Evolutionary conservation across 2,329 filamentous ascomycete genomes (phyloP), one percentile per base, ranked within the genome.

Genomic region (Penicillium sp.): DNA sequence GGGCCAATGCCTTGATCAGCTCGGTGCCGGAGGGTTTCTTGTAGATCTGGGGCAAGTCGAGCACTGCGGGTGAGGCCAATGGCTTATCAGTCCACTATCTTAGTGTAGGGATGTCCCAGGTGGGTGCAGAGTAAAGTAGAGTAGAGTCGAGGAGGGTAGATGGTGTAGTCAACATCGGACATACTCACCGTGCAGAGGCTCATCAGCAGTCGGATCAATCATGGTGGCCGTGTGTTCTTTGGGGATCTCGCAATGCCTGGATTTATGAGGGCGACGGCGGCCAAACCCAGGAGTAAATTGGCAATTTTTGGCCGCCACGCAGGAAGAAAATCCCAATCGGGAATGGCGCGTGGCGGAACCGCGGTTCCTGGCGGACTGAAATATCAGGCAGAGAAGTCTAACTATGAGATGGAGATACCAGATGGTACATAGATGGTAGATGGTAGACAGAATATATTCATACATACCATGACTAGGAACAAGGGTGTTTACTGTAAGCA

Each of bases 1-100:
- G 75, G 27, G 82, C 74, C n/a, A 97, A 82, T 21, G 84, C 83
- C 21, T 79, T 73, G 43, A 90, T 73, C 39, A 97, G 79, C 4
- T 81, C 78, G 26, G 78, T 74, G 52, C 84, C 86, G 17, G 84
- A 78, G 6, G 92, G 92, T 65, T 84, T 87, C 63, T 87, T 83
- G 80, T 91, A 90, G 56, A 93, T 80, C 65, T 91, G 89, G n/a
- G 91, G 90, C 21, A 96, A 83, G 66, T 93, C 89, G 51, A 87
- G 76, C 51, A 85, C 85, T 86, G 64, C 40, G 33, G 48, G n/a
- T n/a, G n/a, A 32, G 15, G 46, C 13, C 37, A 24, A 21, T 29
- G n/a, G 40, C 63, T 72, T 68, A 68, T 72, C 66, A 70, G 67
- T 52, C 55, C 62, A 58, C 62, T 58, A 59, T 60, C 55, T 59